Evolutionary conservation across 202 grass and related monocot species (phyloP).

Genomic region (Digitaria exilis): DNA sequence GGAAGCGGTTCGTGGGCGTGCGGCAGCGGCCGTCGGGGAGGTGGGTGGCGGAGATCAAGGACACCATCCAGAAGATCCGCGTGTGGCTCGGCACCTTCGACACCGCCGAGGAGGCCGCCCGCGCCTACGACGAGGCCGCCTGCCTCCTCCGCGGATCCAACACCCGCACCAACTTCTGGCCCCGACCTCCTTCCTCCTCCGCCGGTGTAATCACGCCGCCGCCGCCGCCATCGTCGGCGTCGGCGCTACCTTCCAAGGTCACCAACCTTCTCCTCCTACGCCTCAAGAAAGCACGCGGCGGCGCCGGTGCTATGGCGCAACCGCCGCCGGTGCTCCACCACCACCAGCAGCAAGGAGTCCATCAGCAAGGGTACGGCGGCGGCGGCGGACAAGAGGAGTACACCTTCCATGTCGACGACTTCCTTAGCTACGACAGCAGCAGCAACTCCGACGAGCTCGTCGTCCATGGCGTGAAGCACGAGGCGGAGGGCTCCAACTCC

Average conservation of each 20-base stretch:
- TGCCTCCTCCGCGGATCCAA: conserved; percentile 34
- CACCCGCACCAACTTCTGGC: conserved; percentile 47
- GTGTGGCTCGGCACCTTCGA: conserved; percentile 68
- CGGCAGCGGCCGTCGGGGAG: conserved; percentile 71
- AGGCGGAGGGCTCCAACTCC: conserved; percentile 16
- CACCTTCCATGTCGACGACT: conserved; percentile 36
- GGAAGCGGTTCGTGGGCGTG: conserved; percentile 67
- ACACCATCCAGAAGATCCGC: conserved; percentile 87
- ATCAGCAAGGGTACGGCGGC: too few species aligned
- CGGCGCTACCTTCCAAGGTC: conserved; percentile 38
- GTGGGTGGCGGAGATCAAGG: conserved; percentile 97
- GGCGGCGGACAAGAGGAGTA: conserved; percentile 24
- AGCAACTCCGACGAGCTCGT: not conserved
- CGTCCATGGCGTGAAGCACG: not conserved
- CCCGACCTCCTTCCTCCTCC: conserved; percentile 43
- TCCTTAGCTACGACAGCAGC: conserved; percentile 22
- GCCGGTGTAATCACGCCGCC: not conserved
- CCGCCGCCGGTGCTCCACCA: not conserved
- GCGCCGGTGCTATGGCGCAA: not conserved
- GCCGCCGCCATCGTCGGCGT: too few species aligned
- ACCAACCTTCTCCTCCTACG: conserved; percentile 36
- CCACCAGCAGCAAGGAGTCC: not conserved
- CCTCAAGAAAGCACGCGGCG: conserved; percentile 30
- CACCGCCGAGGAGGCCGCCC: conserved; percentile 16
- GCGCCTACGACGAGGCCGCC: conserved; percentile 22